Conservation (phyloP, 225 moss, liverwort and hornwort species). For the Rhytidiadelphus loreus region DNA sequence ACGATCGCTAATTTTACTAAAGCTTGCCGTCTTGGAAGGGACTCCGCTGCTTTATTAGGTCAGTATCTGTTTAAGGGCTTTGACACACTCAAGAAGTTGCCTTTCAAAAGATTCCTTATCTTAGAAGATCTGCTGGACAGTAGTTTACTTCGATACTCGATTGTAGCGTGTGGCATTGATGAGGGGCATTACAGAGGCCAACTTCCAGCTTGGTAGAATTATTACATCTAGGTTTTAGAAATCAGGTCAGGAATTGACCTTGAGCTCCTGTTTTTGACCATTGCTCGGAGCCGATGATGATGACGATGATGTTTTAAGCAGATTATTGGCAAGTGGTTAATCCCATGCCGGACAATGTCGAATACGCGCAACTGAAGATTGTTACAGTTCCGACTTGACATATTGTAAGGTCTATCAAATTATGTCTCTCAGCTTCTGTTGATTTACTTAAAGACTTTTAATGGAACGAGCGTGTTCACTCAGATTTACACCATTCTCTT, state of each 20-base stretch:
- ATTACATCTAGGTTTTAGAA: background rate
- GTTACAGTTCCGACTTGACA: background rate
- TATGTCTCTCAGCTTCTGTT: background rate
- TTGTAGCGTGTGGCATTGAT: background rate
- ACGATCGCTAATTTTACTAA: background rate
- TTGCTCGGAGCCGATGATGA: background rate
- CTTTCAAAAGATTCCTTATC: background rate
- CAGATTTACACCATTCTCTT: background rate
- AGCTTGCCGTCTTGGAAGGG: background rate
- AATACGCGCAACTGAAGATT: background rate
- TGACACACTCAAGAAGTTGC: background rate
- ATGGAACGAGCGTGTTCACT: background rate
- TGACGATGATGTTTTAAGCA: background rate
- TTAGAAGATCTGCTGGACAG: background rate
- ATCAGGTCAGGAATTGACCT: background rate
- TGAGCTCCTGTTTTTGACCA: background rate
- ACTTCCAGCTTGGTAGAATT: background rate
- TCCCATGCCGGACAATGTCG: background rate
- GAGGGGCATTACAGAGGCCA: background rate
- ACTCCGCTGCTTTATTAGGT: background rate
- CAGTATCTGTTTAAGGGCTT: background rate
- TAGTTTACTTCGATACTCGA: background rate
- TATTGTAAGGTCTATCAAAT: background rate
- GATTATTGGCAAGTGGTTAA: conserved; percentile 3
- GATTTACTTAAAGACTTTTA: background rate